phyloP scores from a whole-genome alignment of 257 asterid genomes.

The Hygrophila difformis region DNA sequence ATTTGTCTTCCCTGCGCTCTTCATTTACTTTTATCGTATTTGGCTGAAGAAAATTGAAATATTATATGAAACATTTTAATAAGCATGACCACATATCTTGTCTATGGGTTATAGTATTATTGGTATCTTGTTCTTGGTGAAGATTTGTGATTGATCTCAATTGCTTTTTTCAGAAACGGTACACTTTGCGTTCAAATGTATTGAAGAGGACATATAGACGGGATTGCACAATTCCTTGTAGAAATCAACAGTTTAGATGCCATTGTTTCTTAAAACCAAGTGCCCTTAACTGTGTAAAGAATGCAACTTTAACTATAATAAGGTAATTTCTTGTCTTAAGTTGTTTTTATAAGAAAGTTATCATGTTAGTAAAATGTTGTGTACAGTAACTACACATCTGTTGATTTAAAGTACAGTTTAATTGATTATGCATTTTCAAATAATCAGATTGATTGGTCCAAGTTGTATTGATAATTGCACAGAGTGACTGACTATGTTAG shows the following conservation, averaged over 20 bases:
- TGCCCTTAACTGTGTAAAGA: conserved; percentile 47
- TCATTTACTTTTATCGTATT: neutral
- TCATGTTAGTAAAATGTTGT: too few species aligned
- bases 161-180: conserved; percentile 40
- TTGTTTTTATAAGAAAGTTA: neutral
- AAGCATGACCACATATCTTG: neutral
- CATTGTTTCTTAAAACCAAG: conserved; percentile 47
- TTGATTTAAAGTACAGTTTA: too few species aligned
- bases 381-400: too few species aligned
- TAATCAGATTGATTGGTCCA: too few species aligned
- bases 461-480: too few species aligned
- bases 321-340: conserved; percentile 34
- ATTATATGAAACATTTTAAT: too few species aligned
- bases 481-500: too few species aligned
- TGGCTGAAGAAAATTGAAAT: too few species aligned
- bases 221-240: conserved; percentile 31
- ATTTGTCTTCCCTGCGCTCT: neutral
- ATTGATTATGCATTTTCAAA: too few species aligned
- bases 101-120: neutral
- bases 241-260: conserved; percentile 47
- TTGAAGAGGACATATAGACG: conserved; percentile 34
- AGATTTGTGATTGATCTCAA: conserved; percentile 15
- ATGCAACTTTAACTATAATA: conserved; percentile 43
- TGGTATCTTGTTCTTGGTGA: conserved; percentile 6
- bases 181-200: conserved; percentile 46